These are phyloP conservation scores for Scheffersomyces illinoinensis DNA, from an alignment of 1,139 yeast species.

Conservation along the genomic window DNA sequence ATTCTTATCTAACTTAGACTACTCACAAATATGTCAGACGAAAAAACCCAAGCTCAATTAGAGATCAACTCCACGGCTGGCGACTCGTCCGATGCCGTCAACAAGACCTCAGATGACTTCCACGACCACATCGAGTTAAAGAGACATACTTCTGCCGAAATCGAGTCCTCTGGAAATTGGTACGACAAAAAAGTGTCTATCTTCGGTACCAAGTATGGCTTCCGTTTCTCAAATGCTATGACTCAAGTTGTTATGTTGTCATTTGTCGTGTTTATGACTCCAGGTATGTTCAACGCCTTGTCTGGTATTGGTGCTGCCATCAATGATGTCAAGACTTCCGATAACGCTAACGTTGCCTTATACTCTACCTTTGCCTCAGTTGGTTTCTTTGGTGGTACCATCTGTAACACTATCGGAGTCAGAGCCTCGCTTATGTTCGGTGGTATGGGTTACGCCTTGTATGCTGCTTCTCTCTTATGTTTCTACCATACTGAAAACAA, in stretches of 20 bases:
- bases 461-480: constrained; percentile 52
- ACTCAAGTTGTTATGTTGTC: constrained; percentile 48
- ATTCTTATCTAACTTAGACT: not conserved
- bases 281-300: constrained; percentile 61
- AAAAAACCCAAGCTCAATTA: constrained; percentile 8
- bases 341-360: constrained; percentile 55
- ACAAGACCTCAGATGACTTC: constrained; percentile 2
- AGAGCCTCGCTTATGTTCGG: constrained; percentile 51
- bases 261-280: constrained; percentile 53
- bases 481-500: constrained; percentile 48
- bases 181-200: constrained; percentile 31
- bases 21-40: constrained; percentile 1
- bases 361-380: constrained; percentile 57
- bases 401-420: constrained; percentile 55
- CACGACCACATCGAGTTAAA: constrained; percentile 26
- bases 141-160: constrained; percentile 29
- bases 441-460: constrained; percentile 57
- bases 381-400: constrained; percentile 63
- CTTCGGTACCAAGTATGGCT: constrained; percentile 13
- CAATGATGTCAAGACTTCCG: constrained; percentile 41
- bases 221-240: constrained; percentile 46
- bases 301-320: constrained; percentile 56
- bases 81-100: constrained; percentile 6
- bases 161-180: constrained; percentile 38
- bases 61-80: constrained; percentile 11